Conservation (phyloP, 768 basidiomycete species). For the Macrolepiota dolichaula region DNA sequence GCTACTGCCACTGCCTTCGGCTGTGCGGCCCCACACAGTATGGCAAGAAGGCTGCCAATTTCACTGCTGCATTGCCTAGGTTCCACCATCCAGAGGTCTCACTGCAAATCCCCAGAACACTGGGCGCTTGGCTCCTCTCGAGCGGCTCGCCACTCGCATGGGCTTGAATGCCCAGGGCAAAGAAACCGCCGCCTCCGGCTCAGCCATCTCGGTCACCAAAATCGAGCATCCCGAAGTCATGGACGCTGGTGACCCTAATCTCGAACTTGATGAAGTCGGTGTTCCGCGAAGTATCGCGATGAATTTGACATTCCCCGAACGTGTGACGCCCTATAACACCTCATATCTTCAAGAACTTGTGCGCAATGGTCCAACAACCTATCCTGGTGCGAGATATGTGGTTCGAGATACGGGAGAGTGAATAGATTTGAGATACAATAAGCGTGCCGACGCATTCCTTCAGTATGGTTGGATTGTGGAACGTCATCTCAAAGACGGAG, state of each 20-base stretch:
- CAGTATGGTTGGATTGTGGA: conserved; percentile 99
- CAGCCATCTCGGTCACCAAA: conserved; percentile 96
- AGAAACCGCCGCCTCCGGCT: conserved; percentile 22
- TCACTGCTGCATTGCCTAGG: too few species aligned
- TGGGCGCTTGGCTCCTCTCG: conserved; percentile 65
- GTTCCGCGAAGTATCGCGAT: conserved; percentile 95
- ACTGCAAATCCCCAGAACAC: conserved; percentile 19
- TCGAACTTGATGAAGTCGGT: conserved; percentile 95
- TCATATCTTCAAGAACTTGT: conserved; percentile 92
- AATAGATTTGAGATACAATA: conserved; percentile 95
- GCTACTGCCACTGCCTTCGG: too few species aligned
- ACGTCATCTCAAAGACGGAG: conserved; percentile 95
- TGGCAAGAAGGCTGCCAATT: too few species aligned
- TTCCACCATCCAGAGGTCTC: not conserved
- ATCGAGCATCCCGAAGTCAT: conserved; percentile 98
- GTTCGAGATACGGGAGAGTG: conserved; percentile 97
- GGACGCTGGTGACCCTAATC: conserved; percentile 98
- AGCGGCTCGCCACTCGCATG: conserved; percentile 80
- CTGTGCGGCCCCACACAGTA: too few species aligned
- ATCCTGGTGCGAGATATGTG: conserved; percentile 96
- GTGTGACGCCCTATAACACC: conserved; percentile 98
- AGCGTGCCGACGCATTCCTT: conserved; percentile 89
- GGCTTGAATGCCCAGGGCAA: conserved; percentile 34
- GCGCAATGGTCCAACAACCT: conserved; percentile 88
- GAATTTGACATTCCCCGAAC: conserved; percentile 96